These are phyloP conservation scores for Alternaria metachromatica DNA, from an alignment of 2,329 filamentous ascomycete genomes.

Conservation along the genomic window DNA sequence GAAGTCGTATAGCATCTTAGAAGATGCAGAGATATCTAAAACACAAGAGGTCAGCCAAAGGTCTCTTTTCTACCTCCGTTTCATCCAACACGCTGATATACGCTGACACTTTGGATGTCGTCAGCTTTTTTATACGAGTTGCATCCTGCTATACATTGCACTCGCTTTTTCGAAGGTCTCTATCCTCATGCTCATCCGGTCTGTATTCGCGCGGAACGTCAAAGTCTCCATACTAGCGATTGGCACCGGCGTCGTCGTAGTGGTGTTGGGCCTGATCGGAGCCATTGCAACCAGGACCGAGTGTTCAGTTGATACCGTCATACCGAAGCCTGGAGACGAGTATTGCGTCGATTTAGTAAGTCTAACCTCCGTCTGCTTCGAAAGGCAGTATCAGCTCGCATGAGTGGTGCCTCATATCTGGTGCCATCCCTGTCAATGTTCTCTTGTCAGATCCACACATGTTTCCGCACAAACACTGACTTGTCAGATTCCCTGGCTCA, in stretches of 20 bases:
- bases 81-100: neutral
- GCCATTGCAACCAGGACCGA: neutral
- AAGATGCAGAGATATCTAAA: neutral
- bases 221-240: neutral
- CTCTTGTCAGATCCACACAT: neutral
- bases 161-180: constrained; percentile 11
- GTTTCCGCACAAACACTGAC: neutral
- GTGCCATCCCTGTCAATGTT: neutral
- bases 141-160: constrained; percentile 5
- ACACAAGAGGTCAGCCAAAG: constrained; percentile 3
- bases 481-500: constrained; percentile 4
- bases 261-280: neutral
- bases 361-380: neutral
- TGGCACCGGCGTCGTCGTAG: neutral
- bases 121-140: constrained; percentile 6
- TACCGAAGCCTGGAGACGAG: neutral
- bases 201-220: constrained; percentile 1
- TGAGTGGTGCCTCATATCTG: neutral
- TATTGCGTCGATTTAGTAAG: neutral
- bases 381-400: neutral
- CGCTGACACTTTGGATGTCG: neutral
- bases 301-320: neutral
- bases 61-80: too few relatives aligned
- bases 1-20: neutral
- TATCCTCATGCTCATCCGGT: constrained; percentile 2